Conservation (phyloP, 2,329 filamentous ascomycete species). For the Hyphodiscus sp. region DNA sequence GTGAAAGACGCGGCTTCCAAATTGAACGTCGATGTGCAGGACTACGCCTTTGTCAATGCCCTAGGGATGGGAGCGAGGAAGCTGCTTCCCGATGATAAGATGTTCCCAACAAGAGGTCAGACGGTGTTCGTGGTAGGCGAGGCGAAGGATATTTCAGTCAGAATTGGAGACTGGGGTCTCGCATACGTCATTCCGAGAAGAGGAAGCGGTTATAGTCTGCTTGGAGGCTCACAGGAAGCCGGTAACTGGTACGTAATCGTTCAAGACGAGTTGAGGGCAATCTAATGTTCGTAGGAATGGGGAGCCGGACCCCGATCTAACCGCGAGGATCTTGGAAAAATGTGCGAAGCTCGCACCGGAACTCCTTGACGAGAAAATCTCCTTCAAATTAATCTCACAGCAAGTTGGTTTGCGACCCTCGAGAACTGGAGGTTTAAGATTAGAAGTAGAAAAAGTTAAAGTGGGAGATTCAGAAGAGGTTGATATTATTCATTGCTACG, state of each 20-base stretch:
- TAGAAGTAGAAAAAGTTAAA: slow-evolving; percentile 23
- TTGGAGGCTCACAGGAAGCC: not conserved
- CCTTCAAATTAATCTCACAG: no score
- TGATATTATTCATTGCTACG: no score
- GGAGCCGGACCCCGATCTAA: not conserved
- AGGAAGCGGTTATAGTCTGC: not conserved
- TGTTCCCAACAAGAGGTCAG: not conserved
- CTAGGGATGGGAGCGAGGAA: not conserved
- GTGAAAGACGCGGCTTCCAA: no score
- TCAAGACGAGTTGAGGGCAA: no score
- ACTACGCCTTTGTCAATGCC: no score
- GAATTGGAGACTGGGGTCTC: not conserved
- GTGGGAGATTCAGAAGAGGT: no score
- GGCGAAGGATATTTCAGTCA: not conserved
- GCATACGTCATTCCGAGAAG: not conserved
- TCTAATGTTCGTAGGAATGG: not conserved
- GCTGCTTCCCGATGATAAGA: not conserved
- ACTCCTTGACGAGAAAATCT: no score
- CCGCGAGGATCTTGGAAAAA: not conserved
- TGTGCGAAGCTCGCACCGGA: not conserved
- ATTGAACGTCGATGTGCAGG: no score
- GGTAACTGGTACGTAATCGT: not conserved
- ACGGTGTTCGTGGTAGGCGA: not conserved
- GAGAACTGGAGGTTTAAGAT: no score
- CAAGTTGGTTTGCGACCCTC: no score